Evolutionary conservation across 2,329 filamentous ascomycete genomes (phyloP).

Genomic region (Pleoardoris graminearum): DNA sequence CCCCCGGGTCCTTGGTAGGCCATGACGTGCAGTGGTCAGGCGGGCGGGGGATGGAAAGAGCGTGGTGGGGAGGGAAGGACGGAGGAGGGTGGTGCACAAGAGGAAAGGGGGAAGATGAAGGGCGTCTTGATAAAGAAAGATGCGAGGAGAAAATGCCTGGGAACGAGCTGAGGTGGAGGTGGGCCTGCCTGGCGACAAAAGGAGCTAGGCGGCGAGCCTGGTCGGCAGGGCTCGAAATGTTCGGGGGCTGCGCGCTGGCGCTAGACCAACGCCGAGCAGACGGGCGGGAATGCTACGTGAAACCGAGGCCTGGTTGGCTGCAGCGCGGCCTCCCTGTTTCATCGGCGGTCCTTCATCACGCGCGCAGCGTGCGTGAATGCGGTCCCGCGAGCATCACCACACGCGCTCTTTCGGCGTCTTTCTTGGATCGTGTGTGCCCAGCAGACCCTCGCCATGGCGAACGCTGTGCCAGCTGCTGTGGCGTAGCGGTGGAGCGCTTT

Average conservation of each 20-base stretch:
- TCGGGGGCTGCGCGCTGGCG: conserved; percentile 4
- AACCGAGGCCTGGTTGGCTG: conserved; percentile 24
- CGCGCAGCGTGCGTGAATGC: not conserved
- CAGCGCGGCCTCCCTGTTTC: conserved; percentile 22
- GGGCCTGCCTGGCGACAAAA: conserved; percentile 18
- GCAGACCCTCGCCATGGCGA: conserved; percentile 1
- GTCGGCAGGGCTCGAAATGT: conserved; percentile 12
- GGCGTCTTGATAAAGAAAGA: conserved; percentile 23
- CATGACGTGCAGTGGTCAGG: conserved; percentile 35
- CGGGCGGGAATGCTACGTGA: conserved; percentile 19
- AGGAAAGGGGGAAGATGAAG: conserved; percentile 16
- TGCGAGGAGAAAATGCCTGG: conserved; percentile 23
- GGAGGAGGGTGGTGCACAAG: conserved; percentile 15
- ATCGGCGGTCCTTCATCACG: conserved; percentile 25
- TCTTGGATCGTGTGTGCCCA: not conserved
- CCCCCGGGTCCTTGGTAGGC: conserved; percentile 42
- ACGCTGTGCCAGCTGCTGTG: conserved; percentile 9
- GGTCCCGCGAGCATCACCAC: not conserved
- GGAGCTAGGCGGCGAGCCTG: conserved; percentile 4
- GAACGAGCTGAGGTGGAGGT: conserved; percentile 20
- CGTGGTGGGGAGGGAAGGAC: conserved; percentile 20
- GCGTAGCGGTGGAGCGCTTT: conserved; percentile 7
- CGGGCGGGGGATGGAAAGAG: conserved; percentile 24
- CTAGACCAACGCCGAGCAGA: conserved; percentile 4
- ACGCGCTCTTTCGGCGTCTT: not conserved